Evolutionary conservation across 768 basidiomycete genomes (phyloP), one percentile per base, ranked within the genome.

Genomic region (Podaxis sp.): DNA sequence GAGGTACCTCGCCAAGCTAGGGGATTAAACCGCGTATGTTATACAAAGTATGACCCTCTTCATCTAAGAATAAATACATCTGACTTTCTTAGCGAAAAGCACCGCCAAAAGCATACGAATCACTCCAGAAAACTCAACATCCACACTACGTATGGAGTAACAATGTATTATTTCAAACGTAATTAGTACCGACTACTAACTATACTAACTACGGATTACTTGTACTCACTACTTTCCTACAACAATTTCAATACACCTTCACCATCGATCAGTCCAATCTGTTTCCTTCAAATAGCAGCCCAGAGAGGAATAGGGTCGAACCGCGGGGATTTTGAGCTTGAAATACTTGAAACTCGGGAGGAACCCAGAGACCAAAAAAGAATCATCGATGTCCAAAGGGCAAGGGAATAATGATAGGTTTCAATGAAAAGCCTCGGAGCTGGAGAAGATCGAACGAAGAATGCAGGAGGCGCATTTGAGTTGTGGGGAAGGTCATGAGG

Each of bases 361-460:
- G 20, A 46, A 46, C 44, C 17, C 44, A 20, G 10, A 54, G n/a
- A 28, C 36, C 52, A 54, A 36, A 54, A 54, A 17, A n/a, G 50
- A 51, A n/a, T 54, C 52, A 7, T 54, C 22, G 20, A 56, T 17
- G 38, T 56, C 37, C 37, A 52, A 62, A 55, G 37, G 40, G 22
- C 52, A 62, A 55, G 53, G 52, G 40, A 62, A 62, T 62, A 62
- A 62, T 62, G 60, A 62, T 62, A 62, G 60, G 30, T 54, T 62
- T 55, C 58, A 59, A 52, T 37, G 37, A 12, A 37, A n/a, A 60
- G 51, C 50, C 24, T 22, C 7, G 54, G 38, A 38, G 36, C 11
- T 4, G 41, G 33, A 30, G 8, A 6, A 22, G 24, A 51, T 37
- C 48, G 58, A 22, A 12, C n/a, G 40, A 51, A 12, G 24, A 26